These are phyloP conservation scores for Rubia peregrina DNA, from an alignment of 305 asterid genomes.

Conservation along the genomic window DNA sequence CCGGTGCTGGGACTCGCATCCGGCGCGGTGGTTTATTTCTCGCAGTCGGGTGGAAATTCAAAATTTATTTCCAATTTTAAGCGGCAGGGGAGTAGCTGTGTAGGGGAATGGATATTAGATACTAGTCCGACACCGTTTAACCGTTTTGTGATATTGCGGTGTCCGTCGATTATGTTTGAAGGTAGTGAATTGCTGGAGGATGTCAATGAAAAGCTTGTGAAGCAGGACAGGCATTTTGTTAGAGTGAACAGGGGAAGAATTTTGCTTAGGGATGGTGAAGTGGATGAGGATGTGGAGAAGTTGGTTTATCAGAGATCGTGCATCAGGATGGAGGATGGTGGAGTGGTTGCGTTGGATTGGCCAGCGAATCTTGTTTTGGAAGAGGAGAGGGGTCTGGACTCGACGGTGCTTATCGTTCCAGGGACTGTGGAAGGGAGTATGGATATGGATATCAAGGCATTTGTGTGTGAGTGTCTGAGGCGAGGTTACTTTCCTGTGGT, in stretches of 20 bases:
- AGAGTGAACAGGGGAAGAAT: conserved; percentile 58
- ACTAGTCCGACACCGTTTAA: conserved; percentile 90
- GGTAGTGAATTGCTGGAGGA: conserved; percentile 60
- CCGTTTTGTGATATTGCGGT: conserved; percentile 75
- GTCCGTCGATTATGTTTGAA: conserved; percentile 71
- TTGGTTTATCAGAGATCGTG: conserved; percentile 83
- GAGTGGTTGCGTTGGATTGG: conserved; percentile 91
- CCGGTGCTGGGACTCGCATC: conserved; percentile 74
- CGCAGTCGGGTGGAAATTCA: conserved; percentile 24
- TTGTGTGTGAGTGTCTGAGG: conserved; percentile 68
- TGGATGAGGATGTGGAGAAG: conserved; percentile 32
- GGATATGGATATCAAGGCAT: conserved; percentile 42
- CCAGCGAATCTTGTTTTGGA: conserved; percentile 73
- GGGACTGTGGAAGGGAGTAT: conserved; percentile 81
- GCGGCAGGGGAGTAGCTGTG: conserved; percentile 13
- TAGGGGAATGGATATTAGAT: conserved; percentile 82
- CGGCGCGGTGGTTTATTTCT: conserved; percentile 48
- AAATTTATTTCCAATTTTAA: conserved; percentile 12
- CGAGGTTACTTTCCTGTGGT: conserved; percentile 83
- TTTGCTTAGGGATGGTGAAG: conserved; percentile 25
- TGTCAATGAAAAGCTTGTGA: conserved; percentile 56
- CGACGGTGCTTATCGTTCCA: conserved; percentile 76
- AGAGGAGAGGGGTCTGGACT: conserved; percentile 82
- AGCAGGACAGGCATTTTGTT: conserved; percentile 69
- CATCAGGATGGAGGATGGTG: conserved; percentile 65